These are phyloP conservation scores for Komagataella ulmi DNA, from an alignment of 805 yeast genomes.

Conservation along the genomic window DNA sequence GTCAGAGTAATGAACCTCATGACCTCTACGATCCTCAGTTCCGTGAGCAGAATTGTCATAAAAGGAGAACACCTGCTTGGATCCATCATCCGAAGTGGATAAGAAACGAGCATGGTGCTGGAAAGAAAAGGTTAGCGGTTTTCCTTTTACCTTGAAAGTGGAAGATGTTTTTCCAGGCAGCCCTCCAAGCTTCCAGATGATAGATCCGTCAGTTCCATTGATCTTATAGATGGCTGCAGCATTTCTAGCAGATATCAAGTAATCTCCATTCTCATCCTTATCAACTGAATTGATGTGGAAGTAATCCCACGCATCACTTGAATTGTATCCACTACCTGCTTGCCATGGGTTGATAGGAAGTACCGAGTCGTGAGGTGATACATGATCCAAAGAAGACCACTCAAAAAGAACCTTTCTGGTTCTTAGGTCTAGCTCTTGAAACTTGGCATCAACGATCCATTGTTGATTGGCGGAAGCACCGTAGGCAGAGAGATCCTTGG, in stretches of 20 bases:
- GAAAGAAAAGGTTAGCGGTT: conserved; percentile 17
- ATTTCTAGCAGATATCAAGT: conserved; percentile 21
- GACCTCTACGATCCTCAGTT: conserved; percentile 17
- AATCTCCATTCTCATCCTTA: conserved; percentile 20
- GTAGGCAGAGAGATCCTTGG: conserved; percentile 15
- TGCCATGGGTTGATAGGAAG: conserved; percentile 16
- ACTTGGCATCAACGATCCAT: conserved; percentile 21
- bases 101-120: conserved; percentile 24
- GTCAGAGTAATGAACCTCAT: conserved; percentile 10
- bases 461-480: conserved; percentile 11
- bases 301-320: conserved; percentile 24
- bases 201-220: conserved; percentile 20
- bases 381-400: conserved; percentile 21
- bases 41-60: conserved; percentile 25
- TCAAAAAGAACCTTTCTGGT: conserved; percentile 22
- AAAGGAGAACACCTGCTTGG: conserved; percentile 18
- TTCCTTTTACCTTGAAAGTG: conserved; percentile 4
- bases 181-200: conserved; percentile 16
- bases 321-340: conserved; percentile 20
- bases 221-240: conserved; percentile 20
- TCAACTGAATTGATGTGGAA: conserved; percentile 26
- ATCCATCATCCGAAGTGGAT: conserved; percentile 11
- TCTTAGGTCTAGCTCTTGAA: conserved; percentile 21
- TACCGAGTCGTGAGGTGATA: conserved; percentile 19
- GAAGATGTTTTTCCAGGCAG: conserved; percentile 1